A percentile compares a stretch with the other conserved stretches of the same genome.
Conservation (phyloP, 2,329 filamentous ascomycete species). For the Hypoxylon sp. region DNA sequence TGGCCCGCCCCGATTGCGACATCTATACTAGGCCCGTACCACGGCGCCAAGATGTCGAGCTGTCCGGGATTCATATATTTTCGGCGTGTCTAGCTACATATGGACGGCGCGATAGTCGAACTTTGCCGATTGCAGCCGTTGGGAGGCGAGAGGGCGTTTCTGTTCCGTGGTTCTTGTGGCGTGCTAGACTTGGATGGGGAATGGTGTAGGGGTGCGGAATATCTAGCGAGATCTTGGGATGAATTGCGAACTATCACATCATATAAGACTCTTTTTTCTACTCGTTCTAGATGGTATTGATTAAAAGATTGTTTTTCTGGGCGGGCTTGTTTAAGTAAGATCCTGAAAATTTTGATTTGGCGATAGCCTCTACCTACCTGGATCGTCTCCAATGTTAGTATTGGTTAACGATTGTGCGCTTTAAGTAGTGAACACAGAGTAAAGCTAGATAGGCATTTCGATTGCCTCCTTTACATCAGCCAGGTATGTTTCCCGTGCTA, state of each 20-base stretch:
- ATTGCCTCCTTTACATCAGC: too few species aligned
- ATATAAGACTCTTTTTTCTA: background rate
- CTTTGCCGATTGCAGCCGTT: constrained; percentile 23
- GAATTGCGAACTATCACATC: background rate
- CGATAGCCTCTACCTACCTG: background rate
- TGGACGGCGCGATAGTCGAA: background rate
- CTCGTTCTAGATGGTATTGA: background rate
- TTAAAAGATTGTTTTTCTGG: background rate
- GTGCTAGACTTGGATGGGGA: constrained; percentile 6
- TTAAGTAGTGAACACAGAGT: too few species aligned
- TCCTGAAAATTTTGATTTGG: background rate
- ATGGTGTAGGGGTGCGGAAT: background rate
- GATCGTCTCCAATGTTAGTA: background rate
- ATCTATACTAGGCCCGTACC: constrained; percentile 23
- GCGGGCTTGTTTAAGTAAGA: background rate
- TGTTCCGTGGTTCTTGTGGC: background rate
- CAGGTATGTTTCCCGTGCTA: too few species aligned
- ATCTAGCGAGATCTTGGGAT: background rate
- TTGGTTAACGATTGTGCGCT: background rate
- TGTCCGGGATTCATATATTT: constrained; percentile 12
- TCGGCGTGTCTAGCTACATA: constrained; percentile 26
- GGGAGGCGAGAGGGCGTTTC: constrained; percentile 1
- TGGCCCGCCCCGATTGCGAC: constrained; percentile 39
- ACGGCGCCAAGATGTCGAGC: constrained; percentile 12
- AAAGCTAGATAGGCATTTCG: too few species aligned